Evolutionary conservation across 164 flowering plant genomes (phyloP), one percentile per base, ranked within the genome.

Genomic region (Kingdonia uniflora): DNA sequence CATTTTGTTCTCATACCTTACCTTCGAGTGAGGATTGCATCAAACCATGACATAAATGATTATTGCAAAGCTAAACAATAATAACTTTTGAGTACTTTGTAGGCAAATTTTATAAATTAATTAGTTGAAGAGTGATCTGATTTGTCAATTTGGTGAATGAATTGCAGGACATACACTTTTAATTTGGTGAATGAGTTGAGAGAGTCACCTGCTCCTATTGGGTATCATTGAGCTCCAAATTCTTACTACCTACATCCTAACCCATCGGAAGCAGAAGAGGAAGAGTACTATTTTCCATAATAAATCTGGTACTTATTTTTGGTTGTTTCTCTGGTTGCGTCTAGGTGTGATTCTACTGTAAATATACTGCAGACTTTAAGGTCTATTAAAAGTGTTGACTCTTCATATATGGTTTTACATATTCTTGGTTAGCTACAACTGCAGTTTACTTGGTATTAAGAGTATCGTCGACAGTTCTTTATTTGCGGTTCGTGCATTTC

Each of bases 141-240:
- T 52, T 10, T 14, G 24, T 17, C 40, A 33, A 14, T 52, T 46
- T 37, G 19, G 12, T 39, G 16, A 6, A 14, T 42, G 1, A 43
- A 17, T 40, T 71, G 68, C 72, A 71, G 75, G 75, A 72, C 58
- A 73, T 73, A 25, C 74, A 73, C 23, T 61, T 7, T n/a, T n/a
- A n/a, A n/a, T 13, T 62, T 61, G 49, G 77, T 74, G 16, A 64
- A 38, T 8, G 60, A 70, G 44, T 56, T 73, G 55, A 67, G 26
- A 49, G 63, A 65, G 48, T n/a, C 77, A 25, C 72, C 72, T 1
- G 77, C 77, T 6, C 77, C 77, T 0, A 29, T 73, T 33, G 74
- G 69, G 6, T 73, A 73, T 51, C 77, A 73, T 54, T 73, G 60
- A 67, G 44, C 8, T n/a, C 21, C 11, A 3, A 29, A 29, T 29